phyloP scores from a whole-genome alignment of 2,329 filamentous ascomycete genomes.

The Ceratocystis lukuohia region DNA sequence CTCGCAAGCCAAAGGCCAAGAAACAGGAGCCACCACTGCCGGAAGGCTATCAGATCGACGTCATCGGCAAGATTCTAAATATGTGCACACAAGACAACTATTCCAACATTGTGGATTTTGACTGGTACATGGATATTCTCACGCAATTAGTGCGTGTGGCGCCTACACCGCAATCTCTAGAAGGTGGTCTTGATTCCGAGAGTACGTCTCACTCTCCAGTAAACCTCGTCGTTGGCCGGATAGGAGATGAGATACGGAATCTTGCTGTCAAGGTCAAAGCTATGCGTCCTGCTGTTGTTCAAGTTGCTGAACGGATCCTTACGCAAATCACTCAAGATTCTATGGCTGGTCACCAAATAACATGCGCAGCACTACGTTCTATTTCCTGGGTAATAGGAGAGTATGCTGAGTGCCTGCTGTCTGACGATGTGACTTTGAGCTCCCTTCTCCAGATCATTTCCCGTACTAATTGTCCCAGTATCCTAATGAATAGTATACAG shows the following conservation, averaged over 20 bases:
- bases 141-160: constrained; percentile 69
- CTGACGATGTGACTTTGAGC: constrained; percentile 58
- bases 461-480: constrained; percentile 44
- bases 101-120: constrained; percentile 73
- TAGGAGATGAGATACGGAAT: constrained; percentile 78
- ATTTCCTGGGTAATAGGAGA: constrained; percentile 81
- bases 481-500: constrained; percentile 70
- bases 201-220: constrained; percentile 24
- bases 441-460: constrained; percentile 57
- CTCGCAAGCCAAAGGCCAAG: constrained; percentile 8
- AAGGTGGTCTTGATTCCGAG: constrained; percentile 22
- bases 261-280: constrained; percentile 83
- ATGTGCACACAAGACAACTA: constrained; percentile 91
- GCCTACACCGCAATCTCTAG: constrained; percentile 34
- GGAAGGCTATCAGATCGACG: constrained; percentile 71
- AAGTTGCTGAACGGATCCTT: constrained; percentile 67
- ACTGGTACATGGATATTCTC: constrained; percentile 91
- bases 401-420: constrained; percentile 59
- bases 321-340: constrained; percentile 41
- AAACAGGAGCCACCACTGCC: constrained; percentile 46
- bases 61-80: constrained; percentile 67
- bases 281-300: constrained; percentile 65
- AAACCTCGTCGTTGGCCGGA: constrained; percentile 29
- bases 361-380: constrained; percentile 56
- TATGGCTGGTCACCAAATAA: constrained; percentile 42